phyloP scores from a whole-genome alignment of 306 rosid genomes.

The Crataegus laevigata region DNA sequence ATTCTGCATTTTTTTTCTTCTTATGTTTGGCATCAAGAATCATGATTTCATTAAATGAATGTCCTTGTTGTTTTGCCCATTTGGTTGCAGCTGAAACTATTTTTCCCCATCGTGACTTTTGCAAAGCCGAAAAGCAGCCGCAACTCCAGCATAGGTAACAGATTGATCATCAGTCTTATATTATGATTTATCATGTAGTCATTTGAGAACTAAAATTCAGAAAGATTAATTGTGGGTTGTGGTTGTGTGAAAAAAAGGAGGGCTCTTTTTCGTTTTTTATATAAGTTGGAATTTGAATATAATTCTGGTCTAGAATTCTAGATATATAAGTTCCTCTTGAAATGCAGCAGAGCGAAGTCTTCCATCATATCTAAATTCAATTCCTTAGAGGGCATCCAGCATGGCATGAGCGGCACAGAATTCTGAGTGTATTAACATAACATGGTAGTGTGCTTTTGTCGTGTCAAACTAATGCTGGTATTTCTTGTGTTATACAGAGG shows the following conservation, averaged over 20 bases:
- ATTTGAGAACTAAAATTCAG: not conserved
- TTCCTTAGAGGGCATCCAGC: not conserved
- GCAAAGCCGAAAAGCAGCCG: slow-evolving; percentile 96
- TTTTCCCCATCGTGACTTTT: slow-evolving; percentile 82
- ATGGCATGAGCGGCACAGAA: not conserved
- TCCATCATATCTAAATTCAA: not conserved
- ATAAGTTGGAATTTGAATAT: not conserved
- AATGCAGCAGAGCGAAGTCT: not conserved
- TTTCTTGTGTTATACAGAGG: slow-evolving; percentile 48
- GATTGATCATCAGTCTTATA: not conserved
- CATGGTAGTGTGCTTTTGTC: not conserved
- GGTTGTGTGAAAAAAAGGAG: not conserved
- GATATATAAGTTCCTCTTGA: not conserved
- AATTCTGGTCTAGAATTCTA: not conserved
- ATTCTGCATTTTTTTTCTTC: not conserved
- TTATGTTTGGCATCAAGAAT: not conserved
- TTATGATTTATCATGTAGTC: not conserved
- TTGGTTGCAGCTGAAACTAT: slow-evolving; percentile 80
- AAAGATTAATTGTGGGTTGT: not conserved
- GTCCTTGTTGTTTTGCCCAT: not conserved
- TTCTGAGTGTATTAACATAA: not conserved
- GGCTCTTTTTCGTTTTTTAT: not conserved
- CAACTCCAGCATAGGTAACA: slow-evolving; percentile 80
- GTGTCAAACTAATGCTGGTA: slow-evolving; percentile 9
- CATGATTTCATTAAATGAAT: not conserved